Evolutionary conservation across 2,329 filamentous ascomycete species (phyloP), one percentile per base, ranked within the genome.

Genomic region (Ascocoryne sarcoides): DNA sequence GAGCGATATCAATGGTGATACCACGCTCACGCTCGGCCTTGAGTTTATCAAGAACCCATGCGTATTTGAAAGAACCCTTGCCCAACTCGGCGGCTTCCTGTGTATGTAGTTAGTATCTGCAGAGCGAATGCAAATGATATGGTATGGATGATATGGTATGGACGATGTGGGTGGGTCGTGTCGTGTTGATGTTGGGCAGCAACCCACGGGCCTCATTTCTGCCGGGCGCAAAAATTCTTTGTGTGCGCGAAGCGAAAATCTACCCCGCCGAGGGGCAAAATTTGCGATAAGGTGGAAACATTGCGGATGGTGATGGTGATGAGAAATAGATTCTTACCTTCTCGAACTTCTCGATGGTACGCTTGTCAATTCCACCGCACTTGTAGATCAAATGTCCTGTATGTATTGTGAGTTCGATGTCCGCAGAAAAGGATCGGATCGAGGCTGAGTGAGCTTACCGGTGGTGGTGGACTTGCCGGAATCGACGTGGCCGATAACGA

Each of bases 301-400:
- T 16, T 32, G 33, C 38, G 33, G 10, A 37, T 42, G 28, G 29
- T 19, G 36, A 36, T 12, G 26, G 36, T 26, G 17, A 40, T 42
- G 48, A 45, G 28, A 37, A 14, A 23, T 17, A 29, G 15, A 19
- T 35, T 39, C 79, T 68, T 72, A 93, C 88, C 87, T 98, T 98
- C 89, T 98, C 92, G 82, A 98, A 98, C 85, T 98, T 98, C 84
- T 98, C 92, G 69, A 98, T 98, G 72, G 90, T 96, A 88, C 92
- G 90, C 81, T 90, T 88, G 86, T 98, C 92, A 67, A 96, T 98
- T 87, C 92, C 92, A 84, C 92, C 92, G 79, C 92, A 96, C 84
- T 98, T 90, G 88, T 96, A 96, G 85, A 98, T 96, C 82, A 98
- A 82, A 78, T 90, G 82, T 70, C 82, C 79, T 62, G 71, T 84